phyloP scores from a whole-genome alignment of 371 early-diverging fungal genomes.

The Choanephora cucurbitarum region DNA sequence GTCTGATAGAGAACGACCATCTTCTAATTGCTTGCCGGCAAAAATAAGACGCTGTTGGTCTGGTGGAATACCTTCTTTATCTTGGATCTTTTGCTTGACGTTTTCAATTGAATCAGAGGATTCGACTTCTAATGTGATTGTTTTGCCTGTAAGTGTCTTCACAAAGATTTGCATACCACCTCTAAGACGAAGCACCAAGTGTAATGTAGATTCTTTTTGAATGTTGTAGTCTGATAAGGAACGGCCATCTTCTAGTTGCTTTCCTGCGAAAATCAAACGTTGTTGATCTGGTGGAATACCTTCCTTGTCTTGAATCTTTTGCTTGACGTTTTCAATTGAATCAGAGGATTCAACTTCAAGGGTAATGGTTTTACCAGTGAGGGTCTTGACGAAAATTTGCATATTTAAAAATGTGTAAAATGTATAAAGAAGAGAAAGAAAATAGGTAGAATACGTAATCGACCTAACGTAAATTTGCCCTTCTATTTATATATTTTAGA shows the following conservation, averaged over 20 bases:
- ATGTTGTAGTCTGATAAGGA: constrained; percentile 76
- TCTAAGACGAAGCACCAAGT: constrained; percentile 93
- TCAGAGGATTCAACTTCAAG: constrained; percentile 96
- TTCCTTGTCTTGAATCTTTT: constrained; percentile 97
- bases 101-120: constrained; percentile 9
- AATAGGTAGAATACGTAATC: constrained; percentile 1
- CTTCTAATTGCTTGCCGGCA: constrained; percentile 98
- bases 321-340: constrained; percentile 95
- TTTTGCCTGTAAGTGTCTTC: constrained; percentile 75
- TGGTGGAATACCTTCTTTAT: constrained; percentile 57
- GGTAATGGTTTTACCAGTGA: constrained; percentile 85
- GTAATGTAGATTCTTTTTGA: constrained; percentile 94
- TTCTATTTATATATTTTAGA: constrained; percentile 3
- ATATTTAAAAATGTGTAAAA: constrained; percentile 18
- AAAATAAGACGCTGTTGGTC: constrained; percentile 99
- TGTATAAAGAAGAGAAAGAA: background rate
- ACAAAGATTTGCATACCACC: constrained; percentile 83
- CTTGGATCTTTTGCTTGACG: constrained; percentile 14
- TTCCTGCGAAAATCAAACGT: constrained; percentile 97
- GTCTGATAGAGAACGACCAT: constrained; percentile 80
- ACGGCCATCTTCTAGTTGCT: constrained; percentile 97
- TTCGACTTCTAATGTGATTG: constrained; percentile 66
- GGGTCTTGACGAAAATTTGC: constrained; percentile 83
- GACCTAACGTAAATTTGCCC: background rate
- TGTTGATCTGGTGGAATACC: constrained; percentile 98